Evolutionary conservation across 345 rosid species (phyloP).

Genomic region (Sonneratia caseolaris): DNA sequence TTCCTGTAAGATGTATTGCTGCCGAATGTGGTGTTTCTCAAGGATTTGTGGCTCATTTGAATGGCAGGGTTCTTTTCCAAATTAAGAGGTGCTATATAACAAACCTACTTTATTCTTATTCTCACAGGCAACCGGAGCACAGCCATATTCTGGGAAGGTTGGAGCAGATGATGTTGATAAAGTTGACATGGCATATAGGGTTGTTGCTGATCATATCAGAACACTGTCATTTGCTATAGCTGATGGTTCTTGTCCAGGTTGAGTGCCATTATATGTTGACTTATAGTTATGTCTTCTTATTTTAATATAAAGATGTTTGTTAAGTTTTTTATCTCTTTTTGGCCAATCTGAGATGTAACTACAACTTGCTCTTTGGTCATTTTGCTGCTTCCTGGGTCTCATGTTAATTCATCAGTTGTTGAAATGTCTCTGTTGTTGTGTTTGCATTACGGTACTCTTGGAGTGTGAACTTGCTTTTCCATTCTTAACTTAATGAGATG

Average conservation of each 20-base stretch:
- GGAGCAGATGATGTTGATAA: slow-evolving; percentile 69
- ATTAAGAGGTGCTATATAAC: not conserved
- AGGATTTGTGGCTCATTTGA: too few species aligned
- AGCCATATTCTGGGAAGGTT: slow-evolving; percentile 82
- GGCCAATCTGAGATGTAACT: not conserved
- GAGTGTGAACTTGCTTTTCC: not conserved
- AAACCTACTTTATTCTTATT: not conserved
- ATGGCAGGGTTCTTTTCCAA: not conserved
- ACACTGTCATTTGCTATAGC: slow-evolving; percentile 95
- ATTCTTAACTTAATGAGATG: not conserved
- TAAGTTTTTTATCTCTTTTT: not conserved
- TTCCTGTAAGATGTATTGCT: not conserved
- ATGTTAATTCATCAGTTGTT: not conserved
- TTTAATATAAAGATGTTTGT: not conserved
- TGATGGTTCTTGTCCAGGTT: slow-evolving; percentile 98
- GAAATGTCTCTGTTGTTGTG: not conserved
- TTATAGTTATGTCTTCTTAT: not conserved
- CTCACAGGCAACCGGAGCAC: slow-evolving; percentile 72
- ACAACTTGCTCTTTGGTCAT: not conserved
- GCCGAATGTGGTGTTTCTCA: not conserved
- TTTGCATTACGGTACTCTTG: not conserved
- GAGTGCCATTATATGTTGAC: slow-evolving; percentile 1
- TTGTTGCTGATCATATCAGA: slow-evolving; percentile 93
- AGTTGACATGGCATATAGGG: slow-evolving; percentile 96
- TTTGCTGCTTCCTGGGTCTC: not conserved